Base-by-base conservation (phyloP, 768 basidiomycete genomes). In the Xerocomellus amylosporus region DNA sequence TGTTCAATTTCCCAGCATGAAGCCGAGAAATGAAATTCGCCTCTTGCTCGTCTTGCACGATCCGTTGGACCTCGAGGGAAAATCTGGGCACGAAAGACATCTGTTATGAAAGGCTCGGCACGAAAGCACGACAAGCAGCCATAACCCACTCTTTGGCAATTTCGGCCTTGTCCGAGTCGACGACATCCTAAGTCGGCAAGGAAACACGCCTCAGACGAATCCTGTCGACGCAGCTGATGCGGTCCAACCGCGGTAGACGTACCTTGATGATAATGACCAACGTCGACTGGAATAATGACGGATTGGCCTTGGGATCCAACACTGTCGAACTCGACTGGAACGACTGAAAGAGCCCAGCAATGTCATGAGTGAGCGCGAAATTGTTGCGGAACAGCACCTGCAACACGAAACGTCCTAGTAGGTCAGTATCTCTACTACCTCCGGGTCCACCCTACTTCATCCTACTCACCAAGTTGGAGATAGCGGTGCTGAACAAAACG, bases 301-400 rank as follows among this genome's bases (percentile, higher is more conserved):
- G 83, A 61, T 85, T 86, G 0, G 77, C 71, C 14, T 75, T 73
- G 9, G 84, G 85, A 59, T 86, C 82, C 4, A 86, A 64, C 13
- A 86, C 75, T 0, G 79, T 76, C 0, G 80, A 77, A n/a, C 80
- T 81, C 0, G 80, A 78, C 55, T 83, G 82, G 69, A 83, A 84
- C 0, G 82, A 83, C 52, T 81, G 80, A 52, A 86, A 86, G 3
- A 85, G 75, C 3, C 81, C 81, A 4, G 79, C 74, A 17, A 86
- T 82, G 56, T 84, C 82, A 20, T 82, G 73, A 41, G 80, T 79
- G 2, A 85, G 67, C 0, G 84, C 82, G 50, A 86, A 86, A 51
- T 86, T 86, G 53, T 86, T 84, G 4, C 85, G 77, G 71, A 84
- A 85, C 2, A 85, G 67, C 2, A 86, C 81, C 84, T 85, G 54